Base-by-base conservation (phyloP, 768 basidiomycete species). In the Macrolepiota dolichaula region DNA sequence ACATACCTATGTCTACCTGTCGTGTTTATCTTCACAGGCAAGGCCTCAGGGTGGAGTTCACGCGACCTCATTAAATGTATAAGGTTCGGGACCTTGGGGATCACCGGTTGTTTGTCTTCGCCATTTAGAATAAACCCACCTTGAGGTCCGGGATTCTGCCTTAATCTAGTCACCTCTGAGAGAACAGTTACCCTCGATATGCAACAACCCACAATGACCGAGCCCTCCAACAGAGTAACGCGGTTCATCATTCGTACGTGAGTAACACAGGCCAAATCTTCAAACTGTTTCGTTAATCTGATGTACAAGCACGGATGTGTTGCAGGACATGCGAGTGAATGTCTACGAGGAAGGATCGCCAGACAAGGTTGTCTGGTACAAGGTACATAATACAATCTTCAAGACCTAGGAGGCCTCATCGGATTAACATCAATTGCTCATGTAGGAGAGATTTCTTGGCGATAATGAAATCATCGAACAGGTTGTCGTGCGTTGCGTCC, bases 401-500 rank as follows among this genome's bases (percentile, higher is more conserved):
- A 3, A 19, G n/a, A n/a, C n/a, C n/a, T n/a, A n/a, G n/a, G 15
- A 12, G 46, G 12, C 46, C 29, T 1, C 17, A 10, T 29, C 29
- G n/a, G 9, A 11, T 27, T 36, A 35, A 46, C 4, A 19, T 44
- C 25, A 40, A 51, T 29, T n/a, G 52, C 55, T 57, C 61, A 61
- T 64, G 65, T 76, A 92, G 90, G 89, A 92, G 78, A 79, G 91
- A 61, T 86, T 82, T 69, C 79, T 92, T 47, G 78, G 79, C 42
- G 89, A 92, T 57, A 78, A 85, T 4, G 91, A 92, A 70, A 91
- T 92, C 42, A 71, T 92, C 2, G 91, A 91, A 63, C 81, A 89
- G 65, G 66, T 92, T 17, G 81, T 91, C 36, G 89, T 91, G 69
- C 62, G 87, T 51, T 9, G 35, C 79, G n/a, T 22, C 6, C 44